Conservation (phyloP, 2,329 filamentous ascomycete species). For the Colletotrichum sp. region DNA sequence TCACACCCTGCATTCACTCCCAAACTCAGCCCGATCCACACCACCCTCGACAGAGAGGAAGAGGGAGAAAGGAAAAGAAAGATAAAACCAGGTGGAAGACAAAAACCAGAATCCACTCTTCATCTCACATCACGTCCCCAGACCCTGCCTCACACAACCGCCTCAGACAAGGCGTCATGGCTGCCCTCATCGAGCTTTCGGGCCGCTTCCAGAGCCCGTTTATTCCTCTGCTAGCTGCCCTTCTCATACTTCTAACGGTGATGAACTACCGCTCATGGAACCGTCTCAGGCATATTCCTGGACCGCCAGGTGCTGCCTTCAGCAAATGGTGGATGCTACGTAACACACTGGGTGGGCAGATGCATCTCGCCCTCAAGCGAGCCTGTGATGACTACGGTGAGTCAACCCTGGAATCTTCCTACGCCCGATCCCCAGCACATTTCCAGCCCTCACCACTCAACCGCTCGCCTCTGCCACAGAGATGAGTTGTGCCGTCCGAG, state of each 20-base stretch:
- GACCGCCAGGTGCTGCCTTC: slow-evolving; percentile 35
- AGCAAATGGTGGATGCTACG: slow-evolving; percentile 38
- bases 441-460: background rate
- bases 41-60: background rate
- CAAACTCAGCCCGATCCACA: background rate
- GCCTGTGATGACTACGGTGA: slow-evolving; percentile 23
- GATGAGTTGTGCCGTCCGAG: background rate
- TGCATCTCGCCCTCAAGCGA: slow-evolving; percentile 25
- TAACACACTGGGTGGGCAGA: slow-evolving; percentile 25
- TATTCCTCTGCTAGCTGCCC: background rate
- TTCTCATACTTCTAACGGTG: slow-evolving; percentile 10
- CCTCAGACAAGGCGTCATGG: slow-evolving; percentile 2
- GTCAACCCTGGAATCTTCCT: background rate
- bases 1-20: background rate
- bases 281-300: slow-evolving; percentile 38
- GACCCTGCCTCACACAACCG: background rate
- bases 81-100: background rate
- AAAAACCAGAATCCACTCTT: background rate
- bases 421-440: background rate
- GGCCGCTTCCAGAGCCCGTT: background rate
- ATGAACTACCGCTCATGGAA: slow-evolving; percentile 30
- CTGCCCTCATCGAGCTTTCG: background rate
- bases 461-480: background rate
- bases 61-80: background rate
- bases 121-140: background rate